Evolutionary conservation across 2,329 filamentous ascomycete species (phyloP), one percentile per base, ranked within the genome.

Genomic region (Colletotrichum camelliae): DNA sequence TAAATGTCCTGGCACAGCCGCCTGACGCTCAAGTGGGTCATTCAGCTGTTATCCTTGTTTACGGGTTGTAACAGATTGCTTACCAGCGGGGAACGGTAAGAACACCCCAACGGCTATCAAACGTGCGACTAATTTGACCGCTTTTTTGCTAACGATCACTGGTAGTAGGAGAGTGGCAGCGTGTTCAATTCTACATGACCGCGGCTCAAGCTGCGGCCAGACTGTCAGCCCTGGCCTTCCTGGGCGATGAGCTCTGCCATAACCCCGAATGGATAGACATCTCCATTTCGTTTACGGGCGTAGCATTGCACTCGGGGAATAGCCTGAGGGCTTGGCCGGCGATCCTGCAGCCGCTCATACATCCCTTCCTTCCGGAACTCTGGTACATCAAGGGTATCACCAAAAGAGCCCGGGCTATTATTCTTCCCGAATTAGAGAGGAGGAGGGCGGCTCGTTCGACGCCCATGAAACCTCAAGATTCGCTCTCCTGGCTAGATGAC

Each of bases 71-170:
- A n/a, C n/a, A n/a, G n/a, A n/a, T 1, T 0, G 52, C 3, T 29
- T 57, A 15, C 52, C 24, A 18, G 0, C 21, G 5, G 24, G 7
- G 13, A 57, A 29, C 12, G 21, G 52, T 29, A 8, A 15, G 52
- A 7, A 7, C 13, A 24, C 12, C 2, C 15, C 8, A 57, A 3
- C 8, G 10, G 2, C 21, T 24, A 24, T 24, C 24, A 24, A 24
- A 24, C 24, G 0, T 15, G 16, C 2, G 2, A 43, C 0, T 43
- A 8, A 5, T 1, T 43, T n/a, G 18, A n/a, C 0, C 18, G 9
- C 4, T 43, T 7, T 8, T 43, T 8, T 43, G 8, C 18, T 10
- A 5, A 43, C 18, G 8, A 43, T 0, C 39, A n/a, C 18, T 9
- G 18, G 18, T 21, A 3, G 0, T 2, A 21, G 21, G 21, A 16